Evolutionary conservation across 192 early-diverging fungal species (phyloP), one percentile per base, ranked within the genome.

Genomic region (Kickxella alabastrina): DNA sequence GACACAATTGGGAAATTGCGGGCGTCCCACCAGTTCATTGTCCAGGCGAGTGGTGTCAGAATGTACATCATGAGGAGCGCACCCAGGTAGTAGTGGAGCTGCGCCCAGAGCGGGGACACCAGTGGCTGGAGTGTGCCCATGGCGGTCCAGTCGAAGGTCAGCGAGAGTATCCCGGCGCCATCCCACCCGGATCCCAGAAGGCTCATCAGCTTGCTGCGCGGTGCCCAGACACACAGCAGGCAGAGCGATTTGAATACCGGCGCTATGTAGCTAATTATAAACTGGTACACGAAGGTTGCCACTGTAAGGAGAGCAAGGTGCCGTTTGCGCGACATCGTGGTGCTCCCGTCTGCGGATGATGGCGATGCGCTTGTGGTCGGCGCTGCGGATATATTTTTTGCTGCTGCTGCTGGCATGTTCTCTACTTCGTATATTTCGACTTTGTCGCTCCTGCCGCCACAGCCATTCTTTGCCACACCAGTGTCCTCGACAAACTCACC

Each of bases 91-190:
- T 85, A 81, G 54, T 88, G 87, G 34, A 80, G 68, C 32, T 80
- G 70, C 12, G 83, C 83, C 75, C 82, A 84, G 40, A 82, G 86
- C 50, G 89, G 89, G 18, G 87, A 82, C 15, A 84, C 81, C 0
- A 92, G 49, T 18, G 87, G 83, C 72, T 81, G 82, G 25, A 62
- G 27, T 3, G 65, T 52, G 13, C 66, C 69, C 29, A 88, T 59
- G 6, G 79, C 65, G 25, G 56, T 80, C 90, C 89, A 91, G 67
- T 92, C 88, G 29, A 90, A 65, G 6, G 84, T 80, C 34, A 91
- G 64, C 23, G 80, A 82, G 22, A 83, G 57, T 10, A 87, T 79
- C 9, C 88, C 88, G 12, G 86, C 49, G 18, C 87, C 88, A 18
- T 79, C 77, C 34, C 62, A 76, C 34, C 62, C 79, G 14, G 71